Percentiles rank a stretch among this genome's conserved stretches.
These are phyloP conservation scores for Rhododendron vialii DNA, from an alignment of 148 eudicot species.

Conservation along the genomic window DNA sequence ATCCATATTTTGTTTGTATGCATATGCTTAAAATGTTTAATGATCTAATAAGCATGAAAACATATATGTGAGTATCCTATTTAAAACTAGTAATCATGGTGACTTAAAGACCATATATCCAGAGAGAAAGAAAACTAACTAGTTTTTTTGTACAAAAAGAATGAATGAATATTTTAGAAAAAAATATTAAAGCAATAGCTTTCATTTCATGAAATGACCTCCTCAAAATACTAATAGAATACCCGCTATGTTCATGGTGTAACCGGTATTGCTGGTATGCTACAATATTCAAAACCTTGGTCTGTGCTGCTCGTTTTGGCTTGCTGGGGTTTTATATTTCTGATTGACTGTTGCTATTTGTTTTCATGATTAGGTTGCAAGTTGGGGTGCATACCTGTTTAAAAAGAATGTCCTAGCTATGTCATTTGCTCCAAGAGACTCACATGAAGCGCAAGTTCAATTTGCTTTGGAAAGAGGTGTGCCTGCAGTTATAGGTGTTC, in stretches of 20 bases:
- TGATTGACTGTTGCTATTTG: neutral
- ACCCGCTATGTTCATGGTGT: neutral
- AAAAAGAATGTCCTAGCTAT: conserved; percentile 52
- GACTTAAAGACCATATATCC: neutral
- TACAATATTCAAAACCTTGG: neutral
- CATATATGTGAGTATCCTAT: neutral
- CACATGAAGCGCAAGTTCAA: conserved; percentile 58
- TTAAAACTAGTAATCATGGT: neutral
- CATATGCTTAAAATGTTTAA: neutral
- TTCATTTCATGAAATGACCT: neutral
- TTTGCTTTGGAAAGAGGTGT: conserved; percentile 63
- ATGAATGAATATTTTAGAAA: neutral
- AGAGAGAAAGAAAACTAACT: neutral
- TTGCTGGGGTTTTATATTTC: neutral
- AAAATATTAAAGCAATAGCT: neutral
- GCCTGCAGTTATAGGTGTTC: conserved; percentile 53
- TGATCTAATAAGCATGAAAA: neutral
- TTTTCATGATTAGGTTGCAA: conserved; percentile 39
- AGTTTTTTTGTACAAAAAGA: neutral
- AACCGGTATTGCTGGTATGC: neutral
- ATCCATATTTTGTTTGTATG: neutral
- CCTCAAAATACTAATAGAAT: neutral
- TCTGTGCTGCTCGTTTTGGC: neutral
- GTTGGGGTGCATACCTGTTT: conserved; percentile 61
- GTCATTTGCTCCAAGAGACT: conserved; percentile 62